phyloP scores from a whole-genome alignment of 2,329 filamentous ascomycete species.

The Xylariaceae sp. region DNA sequence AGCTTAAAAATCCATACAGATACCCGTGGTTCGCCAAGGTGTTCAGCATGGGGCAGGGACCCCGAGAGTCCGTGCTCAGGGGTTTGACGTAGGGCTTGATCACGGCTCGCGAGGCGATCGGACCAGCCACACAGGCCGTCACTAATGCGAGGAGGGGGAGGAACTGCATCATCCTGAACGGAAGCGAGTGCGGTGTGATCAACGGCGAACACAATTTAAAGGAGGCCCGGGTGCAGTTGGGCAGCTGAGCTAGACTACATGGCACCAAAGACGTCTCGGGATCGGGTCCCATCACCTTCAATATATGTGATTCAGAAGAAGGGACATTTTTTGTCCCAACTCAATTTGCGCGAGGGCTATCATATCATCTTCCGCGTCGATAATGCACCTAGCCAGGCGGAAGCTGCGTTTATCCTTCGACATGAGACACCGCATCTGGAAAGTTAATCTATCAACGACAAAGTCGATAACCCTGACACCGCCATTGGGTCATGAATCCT shows the following conservation, averaged over 20 bases:
- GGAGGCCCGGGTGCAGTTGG: neutral
- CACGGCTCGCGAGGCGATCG: conserved; percentile 7
- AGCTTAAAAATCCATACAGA: conserved; percentile 10
- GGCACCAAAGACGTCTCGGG: too few species aligned
- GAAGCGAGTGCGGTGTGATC: neutral
- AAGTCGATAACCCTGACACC: conserved; percentile 14
- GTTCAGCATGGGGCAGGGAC: conserved; percentile 21
- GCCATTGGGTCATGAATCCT: conserved; percentile 11
- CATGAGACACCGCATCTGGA: too few species aligned
- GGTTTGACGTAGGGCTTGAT: conserved; percentile 17
- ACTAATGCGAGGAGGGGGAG: conserved; percentile 11
- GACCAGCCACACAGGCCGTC: conserved; percentile 8
- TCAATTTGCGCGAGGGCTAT: neutral
- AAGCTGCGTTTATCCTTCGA: conserved; percentile 3
- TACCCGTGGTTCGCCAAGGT: conserved; percentile 23
- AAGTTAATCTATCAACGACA: conserved; percentile 3
- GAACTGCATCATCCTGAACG: conserved; percentile 11
- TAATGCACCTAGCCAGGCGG: neutral
- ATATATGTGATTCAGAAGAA: conserved; percentile 6
- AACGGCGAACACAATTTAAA: neutral
- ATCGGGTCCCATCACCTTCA: neutral
- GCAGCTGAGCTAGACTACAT: too few species aligned
- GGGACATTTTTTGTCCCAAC: neutral
- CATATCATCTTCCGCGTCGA: neutral
- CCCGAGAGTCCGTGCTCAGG: conserved; percentile 16